Conservation (phyloP, 371 early-diverging fungal genomes). For the Mortierella sp. region DNA sequence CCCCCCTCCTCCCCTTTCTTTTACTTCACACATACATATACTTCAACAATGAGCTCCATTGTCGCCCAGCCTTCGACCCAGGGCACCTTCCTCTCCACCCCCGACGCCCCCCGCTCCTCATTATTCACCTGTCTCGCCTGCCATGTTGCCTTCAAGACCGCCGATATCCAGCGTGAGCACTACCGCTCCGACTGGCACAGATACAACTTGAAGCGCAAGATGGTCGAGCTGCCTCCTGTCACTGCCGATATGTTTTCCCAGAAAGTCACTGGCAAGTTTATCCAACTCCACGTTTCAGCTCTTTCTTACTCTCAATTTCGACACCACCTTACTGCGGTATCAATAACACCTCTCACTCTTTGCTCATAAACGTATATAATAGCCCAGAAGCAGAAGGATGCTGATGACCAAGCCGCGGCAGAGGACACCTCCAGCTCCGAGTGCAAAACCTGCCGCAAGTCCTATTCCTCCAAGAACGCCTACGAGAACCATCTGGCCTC, state of each 20-base stretch:
- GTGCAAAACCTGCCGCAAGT: conserved; percentile 63
- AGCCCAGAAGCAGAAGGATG: conserved; percentile 64
- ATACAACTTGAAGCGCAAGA: conserved; percentile 96
- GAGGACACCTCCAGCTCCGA: conserved; percentile 31
- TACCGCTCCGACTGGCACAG: conserved; percentile 97
- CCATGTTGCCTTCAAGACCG: conserved; percentile 85
- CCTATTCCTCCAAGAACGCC: conserved; percentile 72
- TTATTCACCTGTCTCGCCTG: conserved; percentile 87
- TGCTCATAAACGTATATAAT: neutral
- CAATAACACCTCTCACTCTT: neutral
- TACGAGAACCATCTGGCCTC: conserved; percentile 90
- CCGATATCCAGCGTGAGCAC: conserved; percentile 91
- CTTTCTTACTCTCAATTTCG: neutral
- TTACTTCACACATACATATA: neutral
- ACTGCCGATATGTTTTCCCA: conserved; percentile 83
- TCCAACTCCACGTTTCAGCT: neutral
- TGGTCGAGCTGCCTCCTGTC: conserved; percentile 89
- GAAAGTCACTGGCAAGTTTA: conserved; percentile 71
- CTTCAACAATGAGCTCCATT: conserved; percentile 38
- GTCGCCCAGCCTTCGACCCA: conserved; percentile 31
- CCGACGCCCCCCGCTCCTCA: conserved; percentile 56
- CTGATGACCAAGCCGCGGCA: conserved; percentile 49
- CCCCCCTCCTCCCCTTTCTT: neutral
- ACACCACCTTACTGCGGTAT: neutral
- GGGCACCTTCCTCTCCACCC: conserved; percentile 50